Evolutionary conservation across 306 rosid genomes (phyloP).

Genomic region (Fagus crenata): DNA sequence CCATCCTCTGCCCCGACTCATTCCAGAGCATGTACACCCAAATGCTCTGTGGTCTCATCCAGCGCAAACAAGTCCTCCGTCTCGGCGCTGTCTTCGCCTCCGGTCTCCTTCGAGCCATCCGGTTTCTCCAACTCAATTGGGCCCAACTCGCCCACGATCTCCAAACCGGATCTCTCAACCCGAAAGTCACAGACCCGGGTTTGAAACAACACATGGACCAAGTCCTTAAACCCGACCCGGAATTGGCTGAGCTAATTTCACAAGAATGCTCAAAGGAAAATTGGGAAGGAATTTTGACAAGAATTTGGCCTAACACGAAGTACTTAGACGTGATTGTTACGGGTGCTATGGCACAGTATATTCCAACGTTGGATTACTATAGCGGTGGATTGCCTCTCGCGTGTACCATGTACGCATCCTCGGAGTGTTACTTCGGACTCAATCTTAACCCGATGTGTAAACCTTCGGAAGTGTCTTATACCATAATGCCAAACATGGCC

Average conservation of each 20-base stretch:
- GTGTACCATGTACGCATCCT: slow-evolving; percentile 64
- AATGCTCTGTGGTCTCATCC: slow-evolving; percentile 57
- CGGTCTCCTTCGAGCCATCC: slow-evolving; percentile 60
- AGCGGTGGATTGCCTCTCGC: slow-evolving; percentile 52
- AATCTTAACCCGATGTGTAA: slow-evolving; percentile 59
- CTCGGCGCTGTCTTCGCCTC: slow-evolving; percentile 64
- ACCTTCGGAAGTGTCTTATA: slow-evolving; percentile 49
- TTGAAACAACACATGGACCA: slow-evolving; percentile 22
- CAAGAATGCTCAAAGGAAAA: slow-evolving; percentile 44
- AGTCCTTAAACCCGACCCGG: slow-evolving; percentile 32
- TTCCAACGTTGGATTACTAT: slow-evolving; percentile 58
- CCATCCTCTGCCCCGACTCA: slow-evolving; percentile 60
- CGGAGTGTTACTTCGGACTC: slow-evolving; percentile 57
- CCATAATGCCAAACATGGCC: slow-evolving; percentile 72
- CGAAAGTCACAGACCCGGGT: slow-evolving; percentile 39
- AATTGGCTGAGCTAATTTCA: slow-evolving; percentile 36
- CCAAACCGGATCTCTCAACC: slow-evolving; percentile 33
- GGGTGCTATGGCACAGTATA: slow-evolving; percentile 67
- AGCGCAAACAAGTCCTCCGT: slow-evolving; percentile 51
- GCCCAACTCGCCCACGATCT: slow-evolving; percentile 41
- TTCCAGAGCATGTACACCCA: slow-evolving; percentile 63
- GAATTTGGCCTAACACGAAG: slow-evolving; percentile 60
- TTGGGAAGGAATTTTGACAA: slow-evolving; percentile 53
- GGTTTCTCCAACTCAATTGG: slow-evolving; percentile 56
- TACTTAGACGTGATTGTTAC: slow-evolving; percentile 60